Conservation (phyloP, 2,329 filamentous ascomycete genomes). For the Cladophialophora carrionii region DNA sequence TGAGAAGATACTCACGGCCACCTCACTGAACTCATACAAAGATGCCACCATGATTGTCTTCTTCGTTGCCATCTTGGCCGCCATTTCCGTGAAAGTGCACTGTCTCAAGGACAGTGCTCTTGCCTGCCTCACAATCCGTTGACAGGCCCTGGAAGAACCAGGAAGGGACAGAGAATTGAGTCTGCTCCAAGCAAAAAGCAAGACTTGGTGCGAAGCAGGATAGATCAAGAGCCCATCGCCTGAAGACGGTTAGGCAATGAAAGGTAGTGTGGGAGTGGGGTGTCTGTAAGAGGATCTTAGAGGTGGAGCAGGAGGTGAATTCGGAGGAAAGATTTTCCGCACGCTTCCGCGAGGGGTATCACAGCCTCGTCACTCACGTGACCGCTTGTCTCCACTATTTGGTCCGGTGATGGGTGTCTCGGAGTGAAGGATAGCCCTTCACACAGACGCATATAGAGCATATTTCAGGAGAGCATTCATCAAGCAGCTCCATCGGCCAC, state of each 20-base stretch:
- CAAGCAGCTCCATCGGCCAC: neutral
- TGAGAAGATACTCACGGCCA: constrained; percentile 22
- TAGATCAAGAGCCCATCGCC: neutral
- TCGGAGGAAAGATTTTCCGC: constrained; percentile 23
- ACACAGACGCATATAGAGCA: neutral
- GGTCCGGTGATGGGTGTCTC: neutral
- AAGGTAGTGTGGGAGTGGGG: neutral
- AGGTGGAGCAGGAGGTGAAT: neutral
- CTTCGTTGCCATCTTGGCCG: constrained; percentile 14
- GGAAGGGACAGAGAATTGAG: neutral
- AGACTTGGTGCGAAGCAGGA: neutral
- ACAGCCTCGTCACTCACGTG: constrained; percentile 18
- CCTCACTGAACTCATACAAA: constrained; percentile 25
- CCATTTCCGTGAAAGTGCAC: constrained; percentile 10
- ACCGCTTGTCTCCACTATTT: neutral
- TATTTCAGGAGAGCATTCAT: neutral
- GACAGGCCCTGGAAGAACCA: neutral
- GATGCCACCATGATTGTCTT: constrained; percentile 31
- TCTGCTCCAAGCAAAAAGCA: neutral
- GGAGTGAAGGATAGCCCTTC: neutral
- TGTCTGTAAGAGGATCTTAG: neutral
- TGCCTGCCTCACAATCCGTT: constrained; percentile 6
- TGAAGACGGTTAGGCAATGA: neutral
- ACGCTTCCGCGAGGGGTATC: constrained; percentile 14
- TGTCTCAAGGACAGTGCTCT: neutral